Percentiles rank a stretch among this genome's conserved stretches.
Evolutionary conservation across 306 rosid genomes (phyloP).

Genomic region (Gillenia trifoliata): DNA sequence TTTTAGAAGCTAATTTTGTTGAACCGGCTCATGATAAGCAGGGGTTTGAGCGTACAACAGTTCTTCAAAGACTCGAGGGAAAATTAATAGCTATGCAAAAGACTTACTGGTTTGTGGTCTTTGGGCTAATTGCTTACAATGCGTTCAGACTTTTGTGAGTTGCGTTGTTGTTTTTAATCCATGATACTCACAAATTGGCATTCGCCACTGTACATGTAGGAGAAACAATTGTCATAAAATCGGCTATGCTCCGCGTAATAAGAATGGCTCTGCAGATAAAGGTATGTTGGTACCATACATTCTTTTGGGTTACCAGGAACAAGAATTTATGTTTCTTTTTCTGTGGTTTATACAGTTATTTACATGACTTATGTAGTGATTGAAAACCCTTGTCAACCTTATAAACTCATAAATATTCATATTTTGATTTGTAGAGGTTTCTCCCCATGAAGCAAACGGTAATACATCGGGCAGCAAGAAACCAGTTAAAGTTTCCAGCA

Average conservation of each 20-base stretch:
- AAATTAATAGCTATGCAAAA: slow-evolving; percentile 77
- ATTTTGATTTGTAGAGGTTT: slow-evolving; percentile 37
- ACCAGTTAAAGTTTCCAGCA: slow-evolving; percentile 22
- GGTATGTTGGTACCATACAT: slow-evolving; percentile 39
- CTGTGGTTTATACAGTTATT: background rate
- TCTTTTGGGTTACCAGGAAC: background rate
- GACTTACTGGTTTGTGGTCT: slow-evolving; percentile 64
- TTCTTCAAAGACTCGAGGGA: slow-evolving; percentile 76
- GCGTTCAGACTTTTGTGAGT: background rate
- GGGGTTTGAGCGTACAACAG: slow-evolving; percentile 97
- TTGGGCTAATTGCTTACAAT: slow-evolving; percentile 4
- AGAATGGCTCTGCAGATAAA: slow-evolving; percentile 35
- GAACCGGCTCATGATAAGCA: slow-evolving; percentile 99
- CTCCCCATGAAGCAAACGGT: slow-evolving; percentile 35
- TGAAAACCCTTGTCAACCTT: background rate
- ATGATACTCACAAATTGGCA: slow-evolving; percentile 7
- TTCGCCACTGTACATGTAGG: slow-evolving; percentile 41
- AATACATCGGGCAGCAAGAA: slow-evolving; percentile 37
- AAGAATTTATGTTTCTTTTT: background rate
- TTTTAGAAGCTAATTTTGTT: slow-evolving; percentile 95
- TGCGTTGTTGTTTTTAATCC: background rate
- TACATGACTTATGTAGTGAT: background rate
- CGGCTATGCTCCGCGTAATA: slow-evolving; percentile 63
- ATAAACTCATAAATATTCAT: slow-evolving; percentile 12
- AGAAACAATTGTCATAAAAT: slow-evolving; percentile 54